Base-by-base conservation (phyloP, 257 asterid species). In the Handroanthus guayacan region DNA sequence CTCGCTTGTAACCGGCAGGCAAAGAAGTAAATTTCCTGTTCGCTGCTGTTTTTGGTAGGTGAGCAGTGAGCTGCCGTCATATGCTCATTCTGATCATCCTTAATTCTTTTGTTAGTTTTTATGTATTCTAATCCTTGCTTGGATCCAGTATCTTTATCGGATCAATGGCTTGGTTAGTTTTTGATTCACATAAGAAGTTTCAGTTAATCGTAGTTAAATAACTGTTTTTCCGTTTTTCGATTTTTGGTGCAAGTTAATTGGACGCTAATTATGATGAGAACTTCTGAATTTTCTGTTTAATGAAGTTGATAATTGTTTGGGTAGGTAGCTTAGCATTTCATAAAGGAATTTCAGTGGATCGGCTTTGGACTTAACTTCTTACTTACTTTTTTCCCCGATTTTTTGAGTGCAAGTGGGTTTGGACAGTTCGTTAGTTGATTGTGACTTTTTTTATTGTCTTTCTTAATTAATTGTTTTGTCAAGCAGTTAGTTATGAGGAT, bases 1-100 rank as follows among this genome's bases (percentile, higher is more conserved):
- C 31, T 58, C 43, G 62, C 61, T 36, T 57, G 38, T 31, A 65
- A 67, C 39, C 78, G 20, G 16, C 34, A 65, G 52, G 17, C 68
- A 34, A 16, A 14, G 1, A 34, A 58, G 13, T 9, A 10, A 9
- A 25, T 16, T 9, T 18, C 38, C 36, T 4, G 13, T 12, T 58
- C 63, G 62, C 74, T 68, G 58, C 70, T 72, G 72, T 67, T 60
- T 50, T 44, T 55, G 75, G 44, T 38, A 54, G 82, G 82, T 78
- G 62, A 71, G 62, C 68, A 80, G 82, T 78, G 62, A 71, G 62
- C 68, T 61, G 52, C 54, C 13, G 17, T 38, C 9, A 36, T 67
- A 47, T 8, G 18, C 56, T 37, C 13, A 52, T 54, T 41, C 18
- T 54, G 62, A 62, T 80, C 74, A 31, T 55, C 58, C 43, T 39